Percentiles rank a stretch among this genome's conserved stretches.
Conservation (phyloP, 1,284 basidiomycete genomes). For the Sphagnurus paluster region DNA sequence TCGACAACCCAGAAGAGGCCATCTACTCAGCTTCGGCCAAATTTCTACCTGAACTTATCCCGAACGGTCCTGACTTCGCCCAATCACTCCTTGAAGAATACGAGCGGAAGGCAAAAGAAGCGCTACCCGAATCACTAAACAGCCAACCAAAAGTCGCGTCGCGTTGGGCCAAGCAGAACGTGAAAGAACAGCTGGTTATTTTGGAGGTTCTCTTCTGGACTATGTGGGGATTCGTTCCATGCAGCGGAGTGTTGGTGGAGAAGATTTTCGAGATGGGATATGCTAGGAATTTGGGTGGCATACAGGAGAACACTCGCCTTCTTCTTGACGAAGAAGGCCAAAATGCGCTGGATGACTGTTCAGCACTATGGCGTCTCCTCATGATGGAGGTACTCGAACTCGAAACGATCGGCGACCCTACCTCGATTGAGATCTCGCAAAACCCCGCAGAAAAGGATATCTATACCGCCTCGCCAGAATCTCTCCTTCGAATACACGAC, state of each 20-base stretch:
- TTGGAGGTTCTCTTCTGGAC: slow-evolving; percentile 86
- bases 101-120: slow-evolving; percentile 49
- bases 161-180: slow-evolving; percentile 78
- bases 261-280: slow-evolving; percentile 67
- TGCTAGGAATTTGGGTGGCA: slow-evolving; percentile 63
- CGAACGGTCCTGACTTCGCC: slow-evolving; percentile 60
- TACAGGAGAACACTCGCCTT: slow-evolving; percentile 66
- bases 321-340: slow-evolving; percentile 73
- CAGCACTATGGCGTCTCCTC: slow-evolving; percentile 75
- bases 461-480: slow-evolving; percentile 57
- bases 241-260: slow-evolving; percentile 62
- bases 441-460: slow-evolving; percentile 47
- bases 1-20: slow-evolving; percentile 54
- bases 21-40: slow-evolving; percentile 55
- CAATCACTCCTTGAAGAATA: slow-evolving; percentile 59
- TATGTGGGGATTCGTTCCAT: slow-evolving; percentile 76
- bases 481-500: slow-evolving; percentile 62
- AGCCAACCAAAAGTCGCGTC: slow-evolving; percentile 60
- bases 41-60: slow-evolving; percentile 60
- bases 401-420: slow-evolving; percentile 66
- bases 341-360: slow-evolving; percentile 65
- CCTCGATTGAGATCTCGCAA: slow-evolving; percentile 51
- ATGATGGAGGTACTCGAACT: slow-evolving; percentile 81
- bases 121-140: slow-evolving; percentile 50
- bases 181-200: slow-evolving; percentile 76